Percentiles rank a stretch among this genome's conserved stretches.
These are phyloP conservation scores for Chaetoscypha palmicola DNA, from an alignment of 2,329 filamentous ascomycete genomes.

Conservation along the genomic window DNA sequence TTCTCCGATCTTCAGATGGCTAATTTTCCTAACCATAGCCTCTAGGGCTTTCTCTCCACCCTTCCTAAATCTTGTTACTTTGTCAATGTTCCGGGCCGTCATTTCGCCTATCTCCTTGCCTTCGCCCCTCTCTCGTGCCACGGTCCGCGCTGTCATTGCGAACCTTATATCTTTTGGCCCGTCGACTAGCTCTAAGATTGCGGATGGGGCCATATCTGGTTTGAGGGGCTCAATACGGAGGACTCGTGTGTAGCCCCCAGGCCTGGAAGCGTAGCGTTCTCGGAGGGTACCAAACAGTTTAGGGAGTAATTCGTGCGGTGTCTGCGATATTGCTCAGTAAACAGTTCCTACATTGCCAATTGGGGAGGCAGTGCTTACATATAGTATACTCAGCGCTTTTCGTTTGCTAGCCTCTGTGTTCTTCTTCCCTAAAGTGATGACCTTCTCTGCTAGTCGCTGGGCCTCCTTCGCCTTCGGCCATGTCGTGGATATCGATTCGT, in stretches of 20 bases:
- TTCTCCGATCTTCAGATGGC: slow-evolving; percentile 30
- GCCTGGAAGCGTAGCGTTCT: slow-evolving; percentile 68
- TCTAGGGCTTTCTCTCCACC: slow-evolving; percentile 63
- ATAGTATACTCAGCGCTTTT: slow-evolving; percentile 75
- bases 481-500: slow-evolving; percentile 91
- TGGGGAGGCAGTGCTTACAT: too few species aligned
- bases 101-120: slow-evolving; percentile 58
- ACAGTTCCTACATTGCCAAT: too few species aligned
- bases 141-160: slow-evolving; percentile 80
- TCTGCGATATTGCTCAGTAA: too few species aligned
- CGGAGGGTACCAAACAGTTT: slow-evolving; percentile 84
- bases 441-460: slow-evolving; percentile 84
- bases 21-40: slow-evolving; percentile 46
- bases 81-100: slow-evolving; percentile 71
- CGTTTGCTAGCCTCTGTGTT: slow-evolving; percentile 76
- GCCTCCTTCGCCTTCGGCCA: slow-evolving; percentile 97
- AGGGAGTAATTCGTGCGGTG: slow-evolving; percentile 61
- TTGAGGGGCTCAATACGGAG: slow-evolving; percentile 86
- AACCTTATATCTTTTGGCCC: slow-evolving; percentile 91
- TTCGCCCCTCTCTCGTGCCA: slow-evolving; percentile 56
- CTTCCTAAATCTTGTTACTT: slow-evolving; percentile 71
- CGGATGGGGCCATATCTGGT: slow-evolving; percentile 77
- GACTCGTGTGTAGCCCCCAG: slow-evolving; percentile 91
- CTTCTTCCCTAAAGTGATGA: slow-evolving; percentile 89
- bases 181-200: slow-evolving; percentile 92